Evolutionary conservation across 768 basidiomycete genomes (phyloP).

Genomic region (Lyophyllum shimeji): DNA sequence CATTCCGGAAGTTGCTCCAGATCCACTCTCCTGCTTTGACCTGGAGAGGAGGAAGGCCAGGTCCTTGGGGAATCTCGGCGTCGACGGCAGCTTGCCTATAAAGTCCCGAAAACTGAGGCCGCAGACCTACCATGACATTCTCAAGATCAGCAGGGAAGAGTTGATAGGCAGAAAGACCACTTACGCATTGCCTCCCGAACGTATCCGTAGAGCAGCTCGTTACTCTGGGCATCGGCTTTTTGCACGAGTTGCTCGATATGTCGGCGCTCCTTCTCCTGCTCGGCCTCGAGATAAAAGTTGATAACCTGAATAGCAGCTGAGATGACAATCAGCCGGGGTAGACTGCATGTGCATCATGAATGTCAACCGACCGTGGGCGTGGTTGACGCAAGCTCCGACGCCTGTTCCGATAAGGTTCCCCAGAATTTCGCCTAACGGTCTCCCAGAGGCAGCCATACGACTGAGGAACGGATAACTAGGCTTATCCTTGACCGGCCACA

Average conservation of each 20-base stretch:
- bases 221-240: slow-evolving; percentile 29
- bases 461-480: slow-evolving; percentile 39
- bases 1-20: slow-evolving; percentile 41
- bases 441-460: slow-evolving; percentile 32
- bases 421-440: slow-evolving; percentile 41
- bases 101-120: slow-evolving; percentile 42
- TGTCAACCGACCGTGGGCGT: slow-evolving; percentile 36
- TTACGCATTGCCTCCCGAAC: slow-evolving; percentile 51
- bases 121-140: slow-evolving; percentile 25
- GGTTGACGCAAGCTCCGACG: slow-evolving; percentile 45
- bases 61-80: slow-evolving; percentile 34
- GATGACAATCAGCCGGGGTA: background rate
- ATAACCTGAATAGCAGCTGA: slow-evolving; percentile 46
- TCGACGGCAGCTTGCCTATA: slow-evolving; percentile 36
- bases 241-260: slow-evolving; percentile 37
- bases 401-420: slow-evolving; percentile 46
- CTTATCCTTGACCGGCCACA: slow-evolving; percentile 24
- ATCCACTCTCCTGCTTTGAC: slow-evolving; percentile 42
- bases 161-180: slow-evolving; percentile 11
- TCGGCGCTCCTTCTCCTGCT: slow-evolving; percentile 34
- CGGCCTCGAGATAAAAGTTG: slow-evolving; percentile 52
- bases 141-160: background rate
- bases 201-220: slow-evolving; percentile 43
- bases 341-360: background rate
- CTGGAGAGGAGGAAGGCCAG: slow-evolving; percentile 29